phyloP scores from a whole-genome alignment of 179 eudicot species.

The Beta lomatogona region DNA sequence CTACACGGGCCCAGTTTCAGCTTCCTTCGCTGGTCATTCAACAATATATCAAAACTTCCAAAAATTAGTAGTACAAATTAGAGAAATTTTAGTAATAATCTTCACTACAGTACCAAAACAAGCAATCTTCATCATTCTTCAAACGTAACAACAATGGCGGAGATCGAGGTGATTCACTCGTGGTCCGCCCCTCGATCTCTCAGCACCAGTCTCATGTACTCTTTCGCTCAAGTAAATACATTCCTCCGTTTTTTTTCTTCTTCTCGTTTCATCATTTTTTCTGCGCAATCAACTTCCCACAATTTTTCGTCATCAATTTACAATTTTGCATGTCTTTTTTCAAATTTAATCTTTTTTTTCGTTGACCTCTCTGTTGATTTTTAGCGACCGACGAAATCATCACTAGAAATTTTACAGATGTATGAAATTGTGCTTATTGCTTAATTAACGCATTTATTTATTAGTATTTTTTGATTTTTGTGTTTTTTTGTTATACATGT shows the following conservation, averaged over 20 bases:
- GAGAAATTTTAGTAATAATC: too few relatives aligned
- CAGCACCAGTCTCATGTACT: slow-evolving; percentile 89
- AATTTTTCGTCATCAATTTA: neutral
- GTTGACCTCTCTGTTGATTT: neutral
- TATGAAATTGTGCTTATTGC: neutral
- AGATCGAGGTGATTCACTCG: slow-evolving; percentile 72
- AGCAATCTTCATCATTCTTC: neutral
- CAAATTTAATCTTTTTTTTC: neutral
- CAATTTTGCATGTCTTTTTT: slow-evolving; percentile 2
- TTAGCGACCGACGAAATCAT: too few relatives aligned
- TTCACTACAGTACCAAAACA: too few relatives aligned
- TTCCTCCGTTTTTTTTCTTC: neutral
- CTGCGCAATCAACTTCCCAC: neutral
- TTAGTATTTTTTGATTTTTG: neutral
- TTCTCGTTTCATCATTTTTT: neutral
- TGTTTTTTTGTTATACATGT: neutral
- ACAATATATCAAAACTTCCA: too few relatives aligned
- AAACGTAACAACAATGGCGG: slow-evolving; percentile 26
- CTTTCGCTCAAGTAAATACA: slow-evolving; percentile 85
- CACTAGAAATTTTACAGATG: neutral
- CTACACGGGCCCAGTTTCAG: too few relatives aligned
- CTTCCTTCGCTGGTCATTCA: too few relatives aligned
- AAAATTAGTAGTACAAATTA: too few relatives aligned
- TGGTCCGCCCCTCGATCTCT: slow-evolving; percentile 97
- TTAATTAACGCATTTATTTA: neutral